Evolutionary conservation across 495 filamentous ascomycete genomes (phyloP).

Genomic region (Daldinia decipiens): DNA sequence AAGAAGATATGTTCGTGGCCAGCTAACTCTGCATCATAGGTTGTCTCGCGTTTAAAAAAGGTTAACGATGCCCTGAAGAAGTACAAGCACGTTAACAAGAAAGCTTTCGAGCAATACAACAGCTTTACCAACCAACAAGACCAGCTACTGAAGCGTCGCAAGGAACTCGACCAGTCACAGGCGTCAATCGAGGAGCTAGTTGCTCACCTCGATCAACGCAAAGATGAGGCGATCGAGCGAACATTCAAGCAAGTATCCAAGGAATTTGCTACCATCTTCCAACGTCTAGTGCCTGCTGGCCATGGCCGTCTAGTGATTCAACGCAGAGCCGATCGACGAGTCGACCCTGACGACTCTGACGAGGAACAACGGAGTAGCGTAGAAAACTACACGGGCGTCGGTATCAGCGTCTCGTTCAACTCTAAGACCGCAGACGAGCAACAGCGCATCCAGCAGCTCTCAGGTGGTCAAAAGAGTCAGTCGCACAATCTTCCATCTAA

Average conservation of each 20-base stretch:
- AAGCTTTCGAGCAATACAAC: slow-evolving; percentile 98
- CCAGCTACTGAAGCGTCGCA: slow-evolving; percentile 78
- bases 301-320: slow-evolving; percentile 93
- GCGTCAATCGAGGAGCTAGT: slow-evolving; percentile 91
- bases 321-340: slow-evolving; percentile 79
- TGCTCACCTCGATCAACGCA: slow-evolving; percentile 88
- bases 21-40: slow-evolving; percentile 53
- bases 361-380: slow-evolving; percentile 75
- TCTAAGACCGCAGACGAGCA: slow-evolving; percentile 95
- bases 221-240: slow-evolving; percentile 95
- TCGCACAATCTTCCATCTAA: slow-evolving; percentile 21
- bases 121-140: slow-evolving; percentile 94
- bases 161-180: slow-evolving; percentile 85
- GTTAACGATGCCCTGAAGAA: slow-evolving; percentile 95
- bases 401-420: slow-evolving; percentile 99
- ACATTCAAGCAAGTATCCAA: slow-evolving; percentile 97
- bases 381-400: slow-evolving; percentile 96
- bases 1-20: not conserved
- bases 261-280: slow-evolving; percentile 92
- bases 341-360: slow-evolving; percentile 73
- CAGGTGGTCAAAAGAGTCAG: slow-evolving; percentile 96
- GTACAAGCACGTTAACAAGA: slow-evolving; percentile 98
- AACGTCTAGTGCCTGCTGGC: slow-evolving; percentile 93
- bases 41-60: slow-evolving; percentile 88
- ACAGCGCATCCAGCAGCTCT: slow-evolving; percentile 96